phyloP scores from a whole-genome alignment of 1,139 yeast species.

The Komagataea norvegica region DNA sequence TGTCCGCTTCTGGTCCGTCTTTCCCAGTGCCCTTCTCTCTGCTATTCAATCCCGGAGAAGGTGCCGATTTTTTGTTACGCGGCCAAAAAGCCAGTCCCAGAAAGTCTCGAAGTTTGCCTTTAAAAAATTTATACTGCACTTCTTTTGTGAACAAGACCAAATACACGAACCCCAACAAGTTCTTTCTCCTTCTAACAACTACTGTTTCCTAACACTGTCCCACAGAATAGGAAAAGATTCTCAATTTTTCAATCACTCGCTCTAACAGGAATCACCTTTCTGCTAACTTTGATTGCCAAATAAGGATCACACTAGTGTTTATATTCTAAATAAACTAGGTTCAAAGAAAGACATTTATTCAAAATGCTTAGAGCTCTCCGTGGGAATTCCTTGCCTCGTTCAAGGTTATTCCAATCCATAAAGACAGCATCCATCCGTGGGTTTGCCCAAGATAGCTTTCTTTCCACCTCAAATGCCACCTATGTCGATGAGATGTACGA shows the following conservation, averaged over 20 bases:
- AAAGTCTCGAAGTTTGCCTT: too few relatives aligned
- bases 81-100: too few relatives aligned
- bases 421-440: constrained; percentile 16
- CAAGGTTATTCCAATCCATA: constrained; percentile 18
- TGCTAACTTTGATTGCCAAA: neutral
- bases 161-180: neutral
- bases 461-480: constrained; percentile 81
- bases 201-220: neutral
- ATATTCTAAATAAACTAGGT: neutral
- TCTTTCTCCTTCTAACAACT: neutral
- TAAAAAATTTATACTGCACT: neutral
- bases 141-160: neutral
- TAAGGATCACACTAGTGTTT: neutral
- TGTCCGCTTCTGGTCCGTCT: too few relatives aligned
- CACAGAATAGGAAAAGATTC: constrained; percentile 1
- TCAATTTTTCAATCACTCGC: neutral
- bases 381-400: constrained; percentile 22
- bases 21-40: too few relatives aligned
- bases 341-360: neutral
- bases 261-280: neutral
- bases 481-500: constrained; percentile 97
- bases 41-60: neutral
- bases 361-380: constrained; percentile 25
- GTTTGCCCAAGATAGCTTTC: constrained; percentile 54
- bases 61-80: too few relatives aligned